phyloP scores from a whole-genome alignment of 768 basidiomycete genomes.

The Hortiboletus flavorubellus region DNA sequence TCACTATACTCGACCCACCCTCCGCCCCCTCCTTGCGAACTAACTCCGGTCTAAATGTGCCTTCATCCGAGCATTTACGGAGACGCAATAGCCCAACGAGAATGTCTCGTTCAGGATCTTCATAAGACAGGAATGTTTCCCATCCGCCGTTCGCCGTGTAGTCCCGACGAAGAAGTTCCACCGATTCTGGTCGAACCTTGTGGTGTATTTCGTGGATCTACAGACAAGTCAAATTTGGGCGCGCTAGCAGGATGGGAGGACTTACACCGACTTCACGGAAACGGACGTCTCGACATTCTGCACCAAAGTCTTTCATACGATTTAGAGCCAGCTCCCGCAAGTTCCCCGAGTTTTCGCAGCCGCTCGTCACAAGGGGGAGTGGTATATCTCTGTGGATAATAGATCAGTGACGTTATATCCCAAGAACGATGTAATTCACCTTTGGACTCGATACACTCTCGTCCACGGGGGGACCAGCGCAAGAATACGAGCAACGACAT shows the following conservation, averaged over 20 bases:
- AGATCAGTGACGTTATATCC: neutral
- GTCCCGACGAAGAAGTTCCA: constrained; percentile 92
- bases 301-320: constrained; percentile 99
- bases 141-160: constrained; percentile 98
- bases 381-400: constrained; percentile 78
- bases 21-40: constrained; percentile 63
- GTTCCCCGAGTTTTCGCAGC: constrained; percentile 97
- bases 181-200: constrained; percentile 92
- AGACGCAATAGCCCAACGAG: constrained; percentile 89
- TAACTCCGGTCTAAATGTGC: constrained; percentile 94
- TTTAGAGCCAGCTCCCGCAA: constrained; percentile 93
- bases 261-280: constrained; percentile 96
- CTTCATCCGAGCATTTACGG: constrained; percentile 94
- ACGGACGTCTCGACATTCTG: constrained; percentile 94
- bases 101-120: constrained; percentile 96
- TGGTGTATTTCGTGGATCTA: constrained; percentile 99
- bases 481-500: constrained; percentile 93
- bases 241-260: constrained; percentile 12
- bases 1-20: constrained; percentile 86
- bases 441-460: constrained; percentile 94
- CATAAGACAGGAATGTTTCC: constrained; percentile 99
- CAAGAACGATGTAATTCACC: constrained; percentile 43
- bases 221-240: neutral
- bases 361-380: constrained; percentile 91
- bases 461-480: constrained; percentile 99